phyloP scores from a whole-genome alignment of 495 filamentous ascomycete genomes.

The Aspergillus campestris region DNA sequence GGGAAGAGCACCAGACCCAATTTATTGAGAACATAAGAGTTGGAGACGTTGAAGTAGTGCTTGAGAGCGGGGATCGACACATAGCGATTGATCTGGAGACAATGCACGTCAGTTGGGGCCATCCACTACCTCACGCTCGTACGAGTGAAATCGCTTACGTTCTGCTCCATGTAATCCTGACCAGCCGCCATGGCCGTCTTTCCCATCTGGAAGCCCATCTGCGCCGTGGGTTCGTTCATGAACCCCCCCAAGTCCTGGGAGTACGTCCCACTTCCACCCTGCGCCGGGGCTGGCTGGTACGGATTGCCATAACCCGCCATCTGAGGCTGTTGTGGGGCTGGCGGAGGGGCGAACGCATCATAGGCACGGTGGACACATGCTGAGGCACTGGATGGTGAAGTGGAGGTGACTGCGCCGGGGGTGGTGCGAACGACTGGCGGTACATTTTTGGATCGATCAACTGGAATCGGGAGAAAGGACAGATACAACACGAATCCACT shows the following conservation, averaged over 20 bases:
- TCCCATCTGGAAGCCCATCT: slow-evolving; percentile 91
- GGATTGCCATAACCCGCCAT: slow-evolving; percentile 66
- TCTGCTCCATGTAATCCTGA: slow-evolving; percentile 88
- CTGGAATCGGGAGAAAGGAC: background rate
- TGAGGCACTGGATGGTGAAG: slow-evolving; percentile 97
- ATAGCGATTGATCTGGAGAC: slow-evolving; percentile 74
- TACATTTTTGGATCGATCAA: slow-evolving; percentile 55
- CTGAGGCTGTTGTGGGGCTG: slow-evolving; percentile 62
- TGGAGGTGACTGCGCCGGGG: slow-evolving; percentile 80
- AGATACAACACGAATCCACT: too few species aligned
- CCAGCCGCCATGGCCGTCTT: slow-evolving; percentile 82
- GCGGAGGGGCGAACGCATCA: slow-evolving; percentile 96
- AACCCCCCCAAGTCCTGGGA: slow-evolving; percentile 76
- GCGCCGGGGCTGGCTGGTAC: slow-evolving; percentile 49
- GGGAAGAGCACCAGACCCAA: slow-evolving; percentile 88
- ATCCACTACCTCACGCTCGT: background rate
- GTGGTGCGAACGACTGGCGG: slow-evolving; percentile 64
- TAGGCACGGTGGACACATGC: slow-evolving; percentile 97
- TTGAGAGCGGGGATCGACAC: slow-evolving; percentile 88
- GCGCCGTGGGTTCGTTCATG: slow-evolving; percentile 92
- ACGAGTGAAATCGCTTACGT: slow-evolving; percentile 41
- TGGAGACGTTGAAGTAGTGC: slow-evolving; percentile 96
- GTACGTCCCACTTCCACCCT: slow-evolving; percentile 46
- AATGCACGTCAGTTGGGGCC: slow-evolving; percentile 2
- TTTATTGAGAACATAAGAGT: slow-evolving; percentile 80